Conservation (phyloP, 2,329 filamentous ascomycete genomes). For the Stagonosporopsis chrysanthemi region DNA sequence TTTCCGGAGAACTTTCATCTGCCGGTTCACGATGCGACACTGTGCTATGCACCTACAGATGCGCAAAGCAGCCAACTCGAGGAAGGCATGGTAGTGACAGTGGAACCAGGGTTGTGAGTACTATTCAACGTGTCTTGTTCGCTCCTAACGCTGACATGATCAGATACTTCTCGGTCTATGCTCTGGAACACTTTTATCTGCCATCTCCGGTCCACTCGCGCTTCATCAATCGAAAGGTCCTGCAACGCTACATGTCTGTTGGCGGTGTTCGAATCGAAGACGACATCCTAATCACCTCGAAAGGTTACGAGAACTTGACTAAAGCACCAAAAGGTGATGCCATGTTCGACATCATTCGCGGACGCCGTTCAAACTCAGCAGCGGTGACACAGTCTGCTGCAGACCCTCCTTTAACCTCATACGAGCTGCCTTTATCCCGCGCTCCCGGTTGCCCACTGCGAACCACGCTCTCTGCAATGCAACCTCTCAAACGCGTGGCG, state of each 20-base stretch:
- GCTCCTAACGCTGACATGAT: conserved; percentile 35
- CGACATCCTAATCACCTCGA: conserved; percentile 74
- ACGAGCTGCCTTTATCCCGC: conserved; percentile 24
- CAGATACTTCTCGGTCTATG: conserved; percentile 92
- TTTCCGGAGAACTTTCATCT: conserved; percentile 44
- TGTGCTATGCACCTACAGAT: conserved; percentile 44
- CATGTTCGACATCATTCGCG: conserved; percentile 64
- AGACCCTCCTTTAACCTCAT: neutral
- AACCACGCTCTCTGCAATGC: conserved; percentile 20
- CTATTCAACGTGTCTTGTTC: neutral
- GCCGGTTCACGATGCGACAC: conserved; percentile 40
- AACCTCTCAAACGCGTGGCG: conserved; percentile 29
- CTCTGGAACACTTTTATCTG: conserved; percentile 77
- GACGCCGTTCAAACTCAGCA: neutral
- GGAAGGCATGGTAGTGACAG: conserved; percentile 64
- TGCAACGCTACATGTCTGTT: conserved; percentile 83
- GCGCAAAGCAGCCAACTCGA: conserved; percentile 51
- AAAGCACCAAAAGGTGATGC: conserved; percentile 73
- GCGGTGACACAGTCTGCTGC: neutral
- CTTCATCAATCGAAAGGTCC: conserved; percentile 76
- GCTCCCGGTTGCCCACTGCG: conserved; percentile 38
- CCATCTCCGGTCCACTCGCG: conserved; percentile 73
- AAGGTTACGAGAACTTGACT: conserved; percentile 76
- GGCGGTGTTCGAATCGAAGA: conserved; percentile 78
- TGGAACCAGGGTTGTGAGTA: conserved; percentile 60